These are phyloP conservation scores for Myrmaecium sp. DNA, from an alignment of 2,329 filamentous ascomycete genomes.

Conservation along the genomic window DNA sequence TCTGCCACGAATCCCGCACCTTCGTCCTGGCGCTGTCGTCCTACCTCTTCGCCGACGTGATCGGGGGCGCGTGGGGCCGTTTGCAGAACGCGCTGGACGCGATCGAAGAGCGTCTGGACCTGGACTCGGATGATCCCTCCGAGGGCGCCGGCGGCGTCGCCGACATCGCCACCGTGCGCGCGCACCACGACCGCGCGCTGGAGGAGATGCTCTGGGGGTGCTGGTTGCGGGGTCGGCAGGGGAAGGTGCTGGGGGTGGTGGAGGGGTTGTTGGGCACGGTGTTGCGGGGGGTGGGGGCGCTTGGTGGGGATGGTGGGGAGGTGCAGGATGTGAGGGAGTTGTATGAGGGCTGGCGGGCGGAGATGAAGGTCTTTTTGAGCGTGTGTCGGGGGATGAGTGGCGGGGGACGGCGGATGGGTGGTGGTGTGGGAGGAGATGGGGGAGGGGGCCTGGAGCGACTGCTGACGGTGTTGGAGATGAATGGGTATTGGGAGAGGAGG, in stretches of 20 bases:
- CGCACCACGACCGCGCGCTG: slow-evolving; percentile 54
- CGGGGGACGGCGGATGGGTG: slow-evolving; percentile 5
- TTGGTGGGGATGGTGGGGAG: slow-evolving; percentile 16
- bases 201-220: slow-evolving; percentile 60
- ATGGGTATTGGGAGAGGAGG: slow-evolving; percentile 43
- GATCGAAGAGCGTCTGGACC: slow-evolving; percentile 41
- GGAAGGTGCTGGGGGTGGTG: slow-evolving; percentile 52
- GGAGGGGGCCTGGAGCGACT: slow-evolving; percentile 41
- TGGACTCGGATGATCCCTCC: too few species aligned
- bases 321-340: slow-evolving; percentile 28
- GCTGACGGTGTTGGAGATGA: slow-evolving; percentile 54
- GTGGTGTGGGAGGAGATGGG: slow-evolving; percentile 13
- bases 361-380: slow-evolving; percentile 56
- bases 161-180: slow-evolving; percentile 44
- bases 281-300: slow-evolving; percentile 26
- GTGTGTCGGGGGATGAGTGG: slow-evolving; percentile 44
- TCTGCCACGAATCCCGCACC: slow-evolving; percentile 62
- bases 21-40: slow-evolving; percentile 57
- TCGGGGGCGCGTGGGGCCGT: slow-evolving; percentile 53
- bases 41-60: slow-evolving; percentile 67
- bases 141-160: slow-evolving; percentile 25
- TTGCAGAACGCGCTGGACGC: slow-evolving; percentile 51
- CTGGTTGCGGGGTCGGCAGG: slow-evolving; percentile 58
- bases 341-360: slow-evolving; percentile 51
- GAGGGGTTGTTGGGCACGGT: slow-evolving; percentile 61